Percentiles rank a stretch among this genome's conserved stretches.
Conservation (phyloP, 2,329 filamentous ascomycete species). For the Aureobasidium sp. region DNA sequence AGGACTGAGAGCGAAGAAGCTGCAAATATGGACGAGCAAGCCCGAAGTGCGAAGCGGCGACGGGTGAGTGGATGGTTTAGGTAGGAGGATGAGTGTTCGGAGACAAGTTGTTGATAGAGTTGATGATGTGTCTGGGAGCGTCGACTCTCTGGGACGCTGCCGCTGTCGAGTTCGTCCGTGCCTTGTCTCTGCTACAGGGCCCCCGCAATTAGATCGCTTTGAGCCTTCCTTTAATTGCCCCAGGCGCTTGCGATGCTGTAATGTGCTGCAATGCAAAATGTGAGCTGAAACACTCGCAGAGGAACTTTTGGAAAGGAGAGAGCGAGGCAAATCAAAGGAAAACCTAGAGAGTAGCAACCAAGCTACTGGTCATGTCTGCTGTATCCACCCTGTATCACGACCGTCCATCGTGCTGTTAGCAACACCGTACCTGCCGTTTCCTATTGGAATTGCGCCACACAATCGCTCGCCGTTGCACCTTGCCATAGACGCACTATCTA, state of each 20-base stretch:
- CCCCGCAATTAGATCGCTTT: conserved; percentile 4
- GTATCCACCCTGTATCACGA: conserved; percentile 1
- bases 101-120: neutral
- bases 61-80: neutral
- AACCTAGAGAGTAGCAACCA: neutral
- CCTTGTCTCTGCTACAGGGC: neutral
- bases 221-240: neutral
- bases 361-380: neutral
- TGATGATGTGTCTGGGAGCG: neutral
- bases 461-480: conserved; percentile 6
- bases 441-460: conserved; percentile 11
- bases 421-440: conserved; percentile 4
- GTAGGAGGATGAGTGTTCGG: neutral
- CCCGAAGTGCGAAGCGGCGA: neutral
- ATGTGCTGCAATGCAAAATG: neutral
- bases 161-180: neutral
- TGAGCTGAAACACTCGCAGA: conserved; percentile 1
- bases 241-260: conserved; percentile 2
- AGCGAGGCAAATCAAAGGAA: neutral
- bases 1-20: neutral
- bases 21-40: neutral
- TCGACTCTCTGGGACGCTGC: neutral
- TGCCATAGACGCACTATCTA: neutral
- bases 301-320: neutral
- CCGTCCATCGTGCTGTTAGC: neutral